These are phyloP conservation scores for Aspergillus sp. DNA, from an alignment of 2,329 filamentous ascomycete genomes.

Conservation along the genomic window DNA sequence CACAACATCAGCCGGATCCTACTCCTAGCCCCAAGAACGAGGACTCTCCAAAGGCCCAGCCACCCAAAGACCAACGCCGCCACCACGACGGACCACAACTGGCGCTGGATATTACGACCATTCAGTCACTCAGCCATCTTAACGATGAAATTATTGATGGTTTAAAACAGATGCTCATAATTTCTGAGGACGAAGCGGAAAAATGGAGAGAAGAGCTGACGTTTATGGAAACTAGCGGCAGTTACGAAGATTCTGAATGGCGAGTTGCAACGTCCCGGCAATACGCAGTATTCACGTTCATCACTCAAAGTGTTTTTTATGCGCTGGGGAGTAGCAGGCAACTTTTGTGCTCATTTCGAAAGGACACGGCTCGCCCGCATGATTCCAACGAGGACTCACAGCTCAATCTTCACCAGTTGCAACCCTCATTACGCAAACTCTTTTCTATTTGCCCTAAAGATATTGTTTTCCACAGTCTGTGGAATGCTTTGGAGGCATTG, in stretches of 20 bases:
- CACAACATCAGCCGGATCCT: constrained; percentile 14
- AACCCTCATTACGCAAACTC: constrained; percentile 34
- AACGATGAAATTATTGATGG: constrained; percentile 38
- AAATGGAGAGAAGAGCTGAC: constrained; percentile 39
- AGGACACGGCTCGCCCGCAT: constrained; percentile 12
- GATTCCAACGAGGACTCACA: constrained; percentile 8
- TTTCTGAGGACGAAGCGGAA: constrained; percentile 37
- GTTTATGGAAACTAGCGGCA: constrained; percentile 36
- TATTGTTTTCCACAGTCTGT: constrained; percentile 42
- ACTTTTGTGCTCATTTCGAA: constrained; percentile 42
- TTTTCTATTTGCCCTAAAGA: constrained; percentile 42
- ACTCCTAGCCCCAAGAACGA: constrained; percentile 12
- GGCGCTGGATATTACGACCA: constrained; percentile 16
- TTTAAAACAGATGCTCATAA: constrained; percentile 35
- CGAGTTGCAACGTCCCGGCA: constrained; percentile 37
- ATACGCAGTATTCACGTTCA: constrained; percentile 39
- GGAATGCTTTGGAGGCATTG: constrained; percentile 40
- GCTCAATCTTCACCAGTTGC: constrained; percentile 33
- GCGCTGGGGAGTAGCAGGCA: constrained; percentile 42
- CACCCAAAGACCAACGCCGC: constrained; percentile 22
- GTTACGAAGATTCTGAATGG: constrained; percentile 39
- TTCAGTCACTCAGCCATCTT: constrained; percentile 37
- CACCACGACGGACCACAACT: constrained; percentile 9
- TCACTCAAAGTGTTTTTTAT: constrained; percentile 47
- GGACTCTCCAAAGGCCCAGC: constrained; percentile 15